phyloP scores from a whole-genome alignment of 2,329 filamentous ascomycete genomes.

The Nannizzia gypsea region DNA sequence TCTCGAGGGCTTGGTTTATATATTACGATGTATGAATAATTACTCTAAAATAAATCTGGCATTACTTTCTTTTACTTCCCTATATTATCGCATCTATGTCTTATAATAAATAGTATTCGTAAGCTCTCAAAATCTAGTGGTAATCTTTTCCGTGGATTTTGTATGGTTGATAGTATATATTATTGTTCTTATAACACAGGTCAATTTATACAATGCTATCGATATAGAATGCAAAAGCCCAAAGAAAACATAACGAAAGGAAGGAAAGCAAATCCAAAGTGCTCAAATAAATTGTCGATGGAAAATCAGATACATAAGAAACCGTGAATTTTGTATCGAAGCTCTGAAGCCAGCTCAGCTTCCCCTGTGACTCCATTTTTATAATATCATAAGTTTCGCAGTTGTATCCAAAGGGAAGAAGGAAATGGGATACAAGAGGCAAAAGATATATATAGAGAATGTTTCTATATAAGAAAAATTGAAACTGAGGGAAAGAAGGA shows the following conservation, averaged over 20 bases:
- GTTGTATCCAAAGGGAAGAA: neutral
- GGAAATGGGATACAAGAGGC: neutral
- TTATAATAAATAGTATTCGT: neutral
- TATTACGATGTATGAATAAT: slow-evolving; percentile 6
- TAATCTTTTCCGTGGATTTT: neutral
- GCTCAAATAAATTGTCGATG: neutral
- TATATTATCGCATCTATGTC: no score
- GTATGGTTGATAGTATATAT: neutral
- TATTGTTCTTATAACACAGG: neutral
- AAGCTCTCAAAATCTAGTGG: neutral
- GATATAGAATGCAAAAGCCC: no score
- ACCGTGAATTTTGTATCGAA: neutral
- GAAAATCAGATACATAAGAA: neutral
- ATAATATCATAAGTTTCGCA: neutral
- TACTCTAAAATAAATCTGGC: neutral
- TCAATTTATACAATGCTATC: neutral
- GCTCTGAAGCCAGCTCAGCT: neutral
- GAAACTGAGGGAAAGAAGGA: neutral
- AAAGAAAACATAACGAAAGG: no score
- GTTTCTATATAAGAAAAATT: neutral
- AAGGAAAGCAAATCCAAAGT: neutral
- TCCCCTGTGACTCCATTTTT: neutral
- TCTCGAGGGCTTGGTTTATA: slow-evolving; percentile 1
- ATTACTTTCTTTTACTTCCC: neutral
- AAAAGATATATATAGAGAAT: neutral